Evolutionary conservation across 192 early-diverging fungal species (phyloP).

Genomic region (Spizellomyces punctatus): DNA sequence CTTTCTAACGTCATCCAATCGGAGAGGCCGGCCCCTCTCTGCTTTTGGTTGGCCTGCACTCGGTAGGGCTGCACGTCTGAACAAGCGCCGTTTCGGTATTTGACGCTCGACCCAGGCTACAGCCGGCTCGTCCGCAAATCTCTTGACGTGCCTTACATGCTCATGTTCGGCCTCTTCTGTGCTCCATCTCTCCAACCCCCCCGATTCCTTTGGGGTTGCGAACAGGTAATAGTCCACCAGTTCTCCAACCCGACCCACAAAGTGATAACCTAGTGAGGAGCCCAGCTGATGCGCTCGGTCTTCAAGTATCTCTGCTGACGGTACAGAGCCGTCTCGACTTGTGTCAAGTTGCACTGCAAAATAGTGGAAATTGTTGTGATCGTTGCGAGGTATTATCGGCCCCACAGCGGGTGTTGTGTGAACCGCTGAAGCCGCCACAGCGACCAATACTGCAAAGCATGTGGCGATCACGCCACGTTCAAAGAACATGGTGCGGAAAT

Average conservation of each 20-base stretch:
- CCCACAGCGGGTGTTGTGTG: not conserved
- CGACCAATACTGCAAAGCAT: too few relatives aligned
- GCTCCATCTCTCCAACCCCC: not conserved
- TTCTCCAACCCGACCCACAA: constrained; percentile 68
- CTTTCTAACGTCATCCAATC: constrained; percentile 33
- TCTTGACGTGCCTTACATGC: not conserved
- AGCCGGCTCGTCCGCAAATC: constrained; percentile 6
- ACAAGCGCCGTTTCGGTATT: constrained; percentile 41
- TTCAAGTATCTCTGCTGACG: not conserved
- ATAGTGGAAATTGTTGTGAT: constrained; percentile 51
- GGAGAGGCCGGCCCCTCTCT: constrained; percentile 10
- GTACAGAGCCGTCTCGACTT: not conserved
- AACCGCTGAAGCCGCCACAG: too few relatives aligned
- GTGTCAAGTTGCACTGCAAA: constrained; percentile 44
- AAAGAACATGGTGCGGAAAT: too few relatives aligned
- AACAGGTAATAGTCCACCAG: constrained; percentile 66
- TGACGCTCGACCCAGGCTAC: constrained; percentile 47
- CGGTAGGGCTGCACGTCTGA: constrained; percentile 36
- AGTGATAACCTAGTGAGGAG: constrained; percentile 24
- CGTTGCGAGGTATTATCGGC: constrained; percentile 25
- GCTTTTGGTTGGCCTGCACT: constrained; percentile 25
- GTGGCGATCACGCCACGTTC: too few relatives aligned
- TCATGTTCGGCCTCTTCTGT: not conserved
- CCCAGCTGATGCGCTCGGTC: constrained; percentile 25
- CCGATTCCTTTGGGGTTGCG: constrained; percentile 45